These are phyloP conservation scores for Parafenestella ontariensis DNA, from an alignment of 2,329 filamentous ascomycete species.

Conservation along the genomic window DNA sequence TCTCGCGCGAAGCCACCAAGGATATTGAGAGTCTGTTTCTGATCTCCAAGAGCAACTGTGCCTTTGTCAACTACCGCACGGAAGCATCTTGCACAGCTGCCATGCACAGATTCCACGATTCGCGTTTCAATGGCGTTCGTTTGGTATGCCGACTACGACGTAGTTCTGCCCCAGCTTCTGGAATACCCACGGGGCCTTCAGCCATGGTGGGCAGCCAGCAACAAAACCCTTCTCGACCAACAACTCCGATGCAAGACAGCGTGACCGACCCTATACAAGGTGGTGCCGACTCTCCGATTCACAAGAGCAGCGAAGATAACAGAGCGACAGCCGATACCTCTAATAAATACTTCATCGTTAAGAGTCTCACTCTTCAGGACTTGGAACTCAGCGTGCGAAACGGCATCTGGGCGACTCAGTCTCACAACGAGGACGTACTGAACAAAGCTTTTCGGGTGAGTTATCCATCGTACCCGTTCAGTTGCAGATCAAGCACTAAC, in stretches of 20 bases:
- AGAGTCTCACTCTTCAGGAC: slow-evolving; percentile 90
- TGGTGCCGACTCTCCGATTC: slow-evolving; percentile 12
- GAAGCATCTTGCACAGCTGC: slow-evolving; percentile 77
- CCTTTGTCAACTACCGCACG: slow-evolving; percentile 92
- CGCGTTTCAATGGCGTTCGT: slow-evolving; percentile 82
- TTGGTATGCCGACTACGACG: slow-evolving; percentile 83
- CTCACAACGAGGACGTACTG: slow-evolving; percentile 85
- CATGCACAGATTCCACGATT: slow-evolving; percentile 87
- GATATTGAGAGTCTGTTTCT: slow-evolving; percentile 89
- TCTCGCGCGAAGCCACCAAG: slow-evolving; percentile 76
- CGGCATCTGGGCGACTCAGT: slow-evolving; percentile 91
- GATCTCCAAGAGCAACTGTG: slow-evolving; percentile 96
- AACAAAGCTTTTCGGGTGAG: slow-evolving; percentile 83
- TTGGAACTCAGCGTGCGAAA: slow-evolving; percentile 87
- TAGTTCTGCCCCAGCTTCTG: slow-evolving; percentile 54
- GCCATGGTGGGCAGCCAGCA: slow-evolving; percentile 48
- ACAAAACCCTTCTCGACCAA: slow-evolving; percentile 32
- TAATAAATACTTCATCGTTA: slow-evolving; percentile 89
- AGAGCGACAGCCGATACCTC: slow-evolving; percentile 37
- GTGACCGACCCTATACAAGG: slow-evolving; percentile 13
- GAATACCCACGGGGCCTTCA: slow-evolving; percentile 64
- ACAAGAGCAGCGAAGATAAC: slow-evolving; percentile 18
- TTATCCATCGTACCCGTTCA: background rate
- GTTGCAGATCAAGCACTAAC: slow-evolving; percentile 20
- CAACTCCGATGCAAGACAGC: slow-evolving; percentile 29